Percentiles rank a stretch among this genome's conserved stretches.
Conservation (phyloP, 2,329 filamentous ascomycete species). For the Pseudogymnoascus sp. region DNA sequence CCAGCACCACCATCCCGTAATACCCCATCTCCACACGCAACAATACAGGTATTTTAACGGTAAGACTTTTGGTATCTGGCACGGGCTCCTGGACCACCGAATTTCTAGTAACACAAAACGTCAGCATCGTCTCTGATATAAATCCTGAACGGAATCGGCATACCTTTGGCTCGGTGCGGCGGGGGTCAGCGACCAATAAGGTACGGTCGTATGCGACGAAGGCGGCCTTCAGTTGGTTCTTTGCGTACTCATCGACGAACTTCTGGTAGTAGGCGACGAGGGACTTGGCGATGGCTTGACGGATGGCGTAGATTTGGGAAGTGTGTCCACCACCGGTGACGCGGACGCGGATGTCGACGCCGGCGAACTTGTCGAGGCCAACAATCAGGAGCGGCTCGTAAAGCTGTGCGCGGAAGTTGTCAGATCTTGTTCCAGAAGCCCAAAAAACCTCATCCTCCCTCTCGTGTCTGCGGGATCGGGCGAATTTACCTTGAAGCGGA, state of each 20-base stretch:
- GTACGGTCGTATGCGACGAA: constrained; percentile 94
- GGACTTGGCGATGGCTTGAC: constrained; percentile 97
- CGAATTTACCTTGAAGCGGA: constrained; percentile 77
- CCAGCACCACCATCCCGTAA: constrained; percentile 22
- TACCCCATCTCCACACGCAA: constrained; percentile 69
- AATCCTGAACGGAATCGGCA: constrained; percentile 10
- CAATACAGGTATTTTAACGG: constrained; percentile 99
- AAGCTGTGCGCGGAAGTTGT: constrained; percentile 48
- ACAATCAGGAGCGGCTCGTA: constrained; percentile 98
- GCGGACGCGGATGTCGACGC: constrained; percentile 95
- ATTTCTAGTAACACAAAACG: constrained; percentile 27
- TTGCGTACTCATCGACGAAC: constrained; percentile 99
- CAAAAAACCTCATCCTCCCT: neutral
- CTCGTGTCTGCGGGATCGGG: neutral
- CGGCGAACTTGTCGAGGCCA: constrained; percentile 93
- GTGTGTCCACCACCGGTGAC: constrained; percentile 97
- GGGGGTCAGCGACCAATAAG: constrained; percentile 97
- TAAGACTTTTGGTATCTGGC: constrained; percentile 99
- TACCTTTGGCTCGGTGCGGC: constrained; percentile 98
- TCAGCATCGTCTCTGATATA: constrained; percentile 16
- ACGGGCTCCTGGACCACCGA: constrained; percentile 86
- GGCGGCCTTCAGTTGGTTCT: constrained; percentile 98
- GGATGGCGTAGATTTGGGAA: constrained; percentile 95
- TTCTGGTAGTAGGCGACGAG: constrained; percentile 99
- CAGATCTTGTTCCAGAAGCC: constrained; percentile 2